Base-by-base conservation (phyloP, 192 early-diverging fungal species). In the Radiomyces spectabilis region DNA sequence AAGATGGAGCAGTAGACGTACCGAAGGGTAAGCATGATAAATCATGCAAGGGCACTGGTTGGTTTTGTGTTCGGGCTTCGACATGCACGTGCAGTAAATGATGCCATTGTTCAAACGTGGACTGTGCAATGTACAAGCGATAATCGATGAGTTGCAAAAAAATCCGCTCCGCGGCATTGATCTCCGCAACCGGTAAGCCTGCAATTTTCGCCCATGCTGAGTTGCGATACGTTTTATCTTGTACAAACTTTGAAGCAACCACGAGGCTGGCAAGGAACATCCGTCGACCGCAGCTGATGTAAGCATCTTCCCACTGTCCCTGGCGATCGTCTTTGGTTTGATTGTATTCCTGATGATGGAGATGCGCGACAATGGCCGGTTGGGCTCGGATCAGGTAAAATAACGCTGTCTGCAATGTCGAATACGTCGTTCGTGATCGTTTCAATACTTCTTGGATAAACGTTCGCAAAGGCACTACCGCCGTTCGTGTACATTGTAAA, bases 181-280 rank as follows among this genome's bases (percentile, higher is more conserved):
- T 87, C 72, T 97, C 91, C 13, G 65, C 42, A 39, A 87, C 75
- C 7, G 82, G 74, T 12, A 97, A 76, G 35, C 85, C 83, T 13
- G 91, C 93, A 33, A 95, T 92, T 69, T 89, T 90, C 35, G 92
- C 77, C 95, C 95, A 97, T 1, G 90, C 86, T 53, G 74, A 76
- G 77, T 92, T 95, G 22, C 84, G 80, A 59, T 93, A 97, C 41
- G 84, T 85, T 51, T 82, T 81, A 73, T 97, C 95, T 62, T 82
- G 82, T 37, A 89, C 80, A 66, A 86, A 94, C 65, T 97, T 97
- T 53, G 88, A 90, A 4, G 95, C 91, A 33, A 91, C 69, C 40
- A 96, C 84, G 7, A 97, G 62, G 2, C 90, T 76, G 4, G 87
- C 83, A 12, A 94, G 70, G 69, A 94, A 95, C 71, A 94, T 85